A percentile compares a stretch with the other conserved stretches of the same genome.
phyloP scores from a whole-genome alignment of 2,329 filamentous ascomycete genomes.

The Paraphoma sp. region DNA sequence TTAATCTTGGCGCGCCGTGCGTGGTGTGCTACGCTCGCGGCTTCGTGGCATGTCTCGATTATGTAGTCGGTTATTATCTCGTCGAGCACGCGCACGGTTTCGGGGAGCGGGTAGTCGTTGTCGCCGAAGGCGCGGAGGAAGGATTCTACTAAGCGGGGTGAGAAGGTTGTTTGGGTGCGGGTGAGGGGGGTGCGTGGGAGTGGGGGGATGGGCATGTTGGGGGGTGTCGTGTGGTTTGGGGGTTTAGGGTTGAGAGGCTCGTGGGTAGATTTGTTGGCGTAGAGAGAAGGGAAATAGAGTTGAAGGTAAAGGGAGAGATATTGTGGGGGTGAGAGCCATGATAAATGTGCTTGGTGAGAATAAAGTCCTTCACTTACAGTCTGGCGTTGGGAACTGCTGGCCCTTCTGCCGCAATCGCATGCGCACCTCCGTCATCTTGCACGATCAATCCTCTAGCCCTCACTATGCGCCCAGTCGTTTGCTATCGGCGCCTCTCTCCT shows the following conservation, averaged over 20 bases:
- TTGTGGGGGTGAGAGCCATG: background rate
- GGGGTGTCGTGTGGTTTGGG: background rate
- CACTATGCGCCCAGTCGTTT: background rate
- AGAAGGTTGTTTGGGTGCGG: constrained; percentile 10
- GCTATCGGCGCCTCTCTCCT: background rate
- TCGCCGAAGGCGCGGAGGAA: constrained; percentile 85
- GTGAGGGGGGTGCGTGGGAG: constrained; percentile 12
- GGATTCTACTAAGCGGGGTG: constrained; percentile 64
- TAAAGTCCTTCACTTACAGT: constrained; percentile 41
- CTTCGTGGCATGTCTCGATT: constrained; percentile 89
- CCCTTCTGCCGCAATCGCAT: constrained; percentile 56
- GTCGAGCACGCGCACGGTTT: constrained; percentile 87
- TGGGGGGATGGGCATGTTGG: constrained; percentile 3
- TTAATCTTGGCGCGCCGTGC: constrained; percentile 95
- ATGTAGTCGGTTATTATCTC: constrained; percentile 95
- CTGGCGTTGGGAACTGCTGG: constrained; percentile 53
- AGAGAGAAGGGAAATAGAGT: background rate
- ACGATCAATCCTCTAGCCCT: background rate
- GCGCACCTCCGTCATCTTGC: constrained; percentile 56
- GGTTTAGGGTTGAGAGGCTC: background rate
- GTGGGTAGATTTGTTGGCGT: background rate
- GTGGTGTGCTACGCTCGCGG: constrained; percentile 83
- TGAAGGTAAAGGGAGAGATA: background rate
- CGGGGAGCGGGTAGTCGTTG: constrained; percentile 75
- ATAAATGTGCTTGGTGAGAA: background rate